Base-by-base conservation (phyloP, 768 basidiomycete genomes). In the Coprinopsis strossmayeri region DNA sequence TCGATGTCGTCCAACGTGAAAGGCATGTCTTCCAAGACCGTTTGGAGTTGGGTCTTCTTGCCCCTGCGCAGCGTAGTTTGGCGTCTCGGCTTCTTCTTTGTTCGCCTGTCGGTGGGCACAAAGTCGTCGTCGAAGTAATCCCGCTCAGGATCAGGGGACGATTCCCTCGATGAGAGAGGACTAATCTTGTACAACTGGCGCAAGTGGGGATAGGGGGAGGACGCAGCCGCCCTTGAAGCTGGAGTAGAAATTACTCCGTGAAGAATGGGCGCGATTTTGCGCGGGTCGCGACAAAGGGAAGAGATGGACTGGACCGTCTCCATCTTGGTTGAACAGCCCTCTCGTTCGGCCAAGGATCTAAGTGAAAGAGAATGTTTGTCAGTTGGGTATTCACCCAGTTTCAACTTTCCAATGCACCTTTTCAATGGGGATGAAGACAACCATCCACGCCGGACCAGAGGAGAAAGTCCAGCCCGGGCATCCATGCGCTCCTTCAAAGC, bases 21-120 rank as follows among this genome's bases (percentile, higher is more conserved):
- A 30, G 28, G 39, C 17, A 41, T 38, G 23, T 37, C 26, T 48
- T 48, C 46, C 9, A 48, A 34, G 11, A 49, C 48, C 39, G 34
- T 43, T 24, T 49, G 27, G 30, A 49, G 38, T n/a, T 49, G 38
- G 4, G 48, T 49, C 17, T 41, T 41, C 20, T 43, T 30, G 38
- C 25, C 35, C 2, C 34, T 48, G 20, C 25, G 37, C 20, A 39
- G 34, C 7, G 15, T n/a, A 23, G 46, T 23, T 5, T 17, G 35
- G 46, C 46, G 46, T 25, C 23, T 46, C 35, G 26, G 46, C 34
- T 30, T 34, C 35, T 48, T 48, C 15, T 21, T 24, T 7, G 17
- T 11, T 5, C 30, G 30, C 20, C 2, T 10, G 28, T 5, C 9
- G 11, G 18, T 28, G 15, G 48, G 48, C 27, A 5, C 4, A 20